Conservation (phyloP, 345 rosid species). For the Ricinus communis region DNA sequence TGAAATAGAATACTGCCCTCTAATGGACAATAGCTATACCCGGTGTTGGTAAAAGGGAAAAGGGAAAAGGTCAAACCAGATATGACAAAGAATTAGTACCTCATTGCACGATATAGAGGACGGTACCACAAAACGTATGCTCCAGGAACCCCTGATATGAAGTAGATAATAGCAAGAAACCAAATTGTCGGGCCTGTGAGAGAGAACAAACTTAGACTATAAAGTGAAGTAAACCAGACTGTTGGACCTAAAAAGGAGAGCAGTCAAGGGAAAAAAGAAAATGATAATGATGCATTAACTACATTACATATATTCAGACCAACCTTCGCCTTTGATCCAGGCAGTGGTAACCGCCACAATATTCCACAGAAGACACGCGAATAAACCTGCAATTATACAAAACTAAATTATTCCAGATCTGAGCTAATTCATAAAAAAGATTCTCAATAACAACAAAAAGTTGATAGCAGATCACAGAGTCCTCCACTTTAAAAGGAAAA, state of each 20-base stretch:
- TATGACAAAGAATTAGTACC: constrained; percentile 44
- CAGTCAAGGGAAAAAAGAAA: constrained; percentile 11
- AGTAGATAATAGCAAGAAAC: constrained; percentile 93
- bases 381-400: constrained; percentile 56
- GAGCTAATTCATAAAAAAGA: background rate
- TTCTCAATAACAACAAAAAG: background rate
- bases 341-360: constrained; percentile 78
- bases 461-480: background rate
- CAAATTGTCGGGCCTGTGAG: constrained; percentile 76
- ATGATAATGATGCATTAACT: constrained; percentile 11
- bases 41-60: background rate
- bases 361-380: constrained; percentile 81
- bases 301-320: constrained; percentile 1
- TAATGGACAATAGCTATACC: background rate
- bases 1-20: background rate
- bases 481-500: background rate
- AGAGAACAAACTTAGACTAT: constrained; percentile 15
- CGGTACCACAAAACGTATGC: constrained; percentile 89
- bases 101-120: constrained; percentile 93
- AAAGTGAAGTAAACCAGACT: constrained; percentile 56
- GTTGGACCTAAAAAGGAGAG: constrained; percentile 48
- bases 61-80: constrained; percentile 1
- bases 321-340: constrained; percentile 96
- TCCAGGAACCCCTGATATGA: constrained; percentile 87
- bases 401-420: constrained; percentile 16